Evolutionary conservation across 1,284 basidiomycete genomes (phyloP).

Genomic region (Ustilago sp.): DNA sequence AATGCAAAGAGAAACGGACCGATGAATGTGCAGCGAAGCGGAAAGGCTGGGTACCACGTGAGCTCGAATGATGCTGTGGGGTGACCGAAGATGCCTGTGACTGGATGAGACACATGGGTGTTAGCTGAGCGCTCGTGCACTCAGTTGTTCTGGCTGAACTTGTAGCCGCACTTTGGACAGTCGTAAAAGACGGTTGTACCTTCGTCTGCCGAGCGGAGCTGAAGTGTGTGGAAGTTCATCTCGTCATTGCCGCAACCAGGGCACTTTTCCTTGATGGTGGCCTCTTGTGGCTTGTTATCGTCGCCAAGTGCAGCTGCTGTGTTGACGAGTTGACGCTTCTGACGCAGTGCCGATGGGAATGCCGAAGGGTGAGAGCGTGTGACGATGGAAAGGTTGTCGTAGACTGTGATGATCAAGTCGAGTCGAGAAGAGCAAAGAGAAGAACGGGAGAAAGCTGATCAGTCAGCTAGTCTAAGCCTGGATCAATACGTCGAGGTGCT

Average conservation of each 20-base stretch:
- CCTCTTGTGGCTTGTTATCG: constrained; percentile 49
- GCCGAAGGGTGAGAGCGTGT: constrained; percentile 92
- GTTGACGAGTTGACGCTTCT: constrained; percentile 87
- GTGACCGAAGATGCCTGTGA: not conserved
- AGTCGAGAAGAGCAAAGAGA: not conserved
- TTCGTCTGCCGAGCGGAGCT: constrained; percentile 71
- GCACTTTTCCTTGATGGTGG: constrained; percentile 89
- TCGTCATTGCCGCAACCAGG: constrained; percentile 80
- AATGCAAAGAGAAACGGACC: constrained; percentile 7
- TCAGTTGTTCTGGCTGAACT: constrained; percentile 66
- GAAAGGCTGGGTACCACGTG: not conserved
- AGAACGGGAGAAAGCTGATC: not conserved
- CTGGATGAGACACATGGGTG: not conserved
- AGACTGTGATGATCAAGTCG: constrained; percentile 76
- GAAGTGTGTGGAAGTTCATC: constrained; percentile 71
- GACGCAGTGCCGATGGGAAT: constrained; percentile 87
- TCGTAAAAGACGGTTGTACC: constrained; percentile 70
- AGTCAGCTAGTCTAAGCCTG: not conserved
- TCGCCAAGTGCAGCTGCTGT: constrained; percentile 41
- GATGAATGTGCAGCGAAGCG: not conserved
- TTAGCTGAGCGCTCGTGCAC: not conserved
- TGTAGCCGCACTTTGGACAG: constrained; percentile 69
- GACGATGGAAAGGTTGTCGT: constrained; percentile 89
- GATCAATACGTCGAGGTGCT: not conserved
- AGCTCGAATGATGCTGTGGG: not conserved